These are phyloP conservation scores for Pouteria glomerata DNA, from an alignment of 148 eudicot species.

Conservation along the genomic window DNA sequence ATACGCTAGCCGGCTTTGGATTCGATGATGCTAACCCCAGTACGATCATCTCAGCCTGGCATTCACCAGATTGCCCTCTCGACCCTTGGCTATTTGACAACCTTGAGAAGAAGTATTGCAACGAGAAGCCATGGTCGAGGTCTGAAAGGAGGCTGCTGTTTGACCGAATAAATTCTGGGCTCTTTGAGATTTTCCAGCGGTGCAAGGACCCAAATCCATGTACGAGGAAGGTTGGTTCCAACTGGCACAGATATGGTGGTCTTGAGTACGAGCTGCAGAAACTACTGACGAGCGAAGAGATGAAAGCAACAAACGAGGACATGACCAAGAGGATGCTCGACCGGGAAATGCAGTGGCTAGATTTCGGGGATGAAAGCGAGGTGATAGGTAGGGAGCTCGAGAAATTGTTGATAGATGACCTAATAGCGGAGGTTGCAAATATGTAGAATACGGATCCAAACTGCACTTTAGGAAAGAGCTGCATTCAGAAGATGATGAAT, in stretches of 20 bases:
- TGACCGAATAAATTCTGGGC: slow-evolving; percentile 51
- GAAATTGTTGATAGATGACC: slow-evolving; percentile 55
- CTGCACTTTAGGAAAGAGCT: slow-evolving; percentile 18
- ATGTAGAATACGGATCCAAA: slow-evolving; percentile 12
- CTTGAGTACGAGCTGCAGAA: too few relatives aligned
- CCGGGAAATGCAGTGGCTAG: slow-evolving; percentile 45
- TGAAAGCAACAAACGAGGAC: slow-evolving; percentile 4
- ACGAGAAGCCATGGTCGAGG: slow-evolving; percentile 25
- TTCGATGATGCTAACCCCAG: slow-evolving; percentile 32
- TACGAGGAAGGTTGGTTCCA: slow-evolving; percentile 22
- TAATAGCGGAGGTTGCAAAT: slow-evolving; percentile 38
- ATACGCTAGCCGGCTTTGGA: slow-evolving; percentile 43
- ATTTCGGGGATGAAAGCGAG: slow-evolving; percentile 33
- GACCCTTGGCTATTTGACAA: slow-evolving; percentile 48
- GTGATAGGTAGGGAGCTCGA: slow-evolving; percentile 56
- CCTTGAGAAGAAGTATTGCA: slow-evolving; percentile 62
- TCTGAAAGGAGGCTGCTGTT: slow-evolving; percentile 65
- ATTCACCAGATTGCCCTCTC: slow-evolving; percentile 43
- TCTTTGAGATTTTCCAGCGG: slow-evolving; percentile 35
- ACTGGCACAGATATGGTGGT: too few relatives aligned
- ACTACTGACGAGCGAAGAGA: slow-evolving; percentile 36
- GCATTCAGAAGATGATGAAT: slow-evolving; percentile 10
- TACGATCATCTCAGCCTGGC: slow-evolving; percentile 39
- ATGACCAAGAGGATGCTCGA: slow-evolving; percentile 30
- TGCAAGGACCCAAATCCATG: slow-evolving; percentile 32